phyloP scores from a whole-genome alignment of 1,284 basidiomycete genomes.

The Sporisorium reilianum region DNA sequence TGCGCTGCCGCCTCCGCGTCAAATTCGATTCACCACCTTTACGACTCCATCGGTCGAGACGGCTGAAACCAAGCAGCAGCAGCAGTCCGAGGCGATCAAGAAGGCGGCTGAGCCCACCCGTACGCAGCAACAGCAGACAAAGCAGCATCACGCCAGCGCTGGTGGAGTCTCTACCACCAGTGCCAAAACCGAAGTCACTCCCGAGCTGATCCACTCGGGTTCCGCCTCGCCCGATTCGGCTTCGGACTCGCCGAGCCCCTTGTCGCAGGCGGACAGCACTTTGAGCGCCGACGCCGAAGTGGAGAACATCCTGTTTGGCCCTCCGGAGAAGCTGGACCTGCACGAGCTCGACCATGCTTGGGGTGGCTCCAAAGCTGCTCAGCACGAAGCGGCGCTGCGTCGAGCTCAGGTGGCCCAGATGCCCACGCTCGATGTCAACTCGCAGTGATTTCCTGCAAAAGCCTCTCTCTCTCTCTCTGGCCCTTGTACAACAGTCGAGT shows the following conservation, averaged over 20 bases:
- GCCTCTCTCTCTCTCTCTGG: neutral
- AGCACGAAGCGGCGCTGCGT: constrained; percentile 27
- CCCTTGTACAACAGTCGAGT: constrained; percentile 30
- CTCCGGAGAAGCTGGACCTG: constrained; percentile 49
- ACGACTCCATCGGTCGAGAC: constrained; percentile 33
- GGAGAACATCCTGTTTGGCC: constrained; percentile 47
- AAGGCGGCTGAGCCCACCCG: neutral
- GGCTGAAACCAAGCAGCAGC: constrained; percentile 18
- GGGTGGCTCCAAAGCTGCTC: constrained; percentile 35
- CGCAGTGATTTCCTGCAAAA: constrained; percentile 6
- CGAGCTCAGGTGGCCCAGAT: constrained; percentile 18
- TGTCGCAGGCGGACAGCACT: constrained; percentile 26
- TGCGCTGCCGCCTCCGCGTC: constrained; percentile 45
- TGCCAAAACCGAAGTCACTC: constrained; percentile 22
- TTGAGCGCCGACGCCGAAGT: constrained; percentile 37
- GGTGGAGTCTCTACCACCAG: constrained; percentile 16
- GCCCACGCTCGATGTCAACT: constrained; percentile 13
- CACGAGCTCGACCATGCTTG: constrained; percentile 49
- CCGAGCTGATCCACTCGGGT: constrained; percentile 35
- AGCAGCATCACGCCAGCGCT: constrained; percentile 26
- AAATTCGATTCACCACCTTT: constrained; percentile 49
- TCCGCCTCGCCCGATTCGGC: constrained; percentile 35
- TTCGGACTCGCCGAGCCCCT: constrained; percentile 42
- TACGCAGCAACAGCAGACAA: constrained; percentile 29
- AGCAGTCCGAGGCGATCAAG: constrained; percentile 23